Percentiles rank a stretch among this genome's conserved stretches.
These are phyloP conservation scores for Cutaneotrichosporon sp. DNA, from an alignment of 1,284 basidiomycete species.

Conservation along the genomic window DNA sequence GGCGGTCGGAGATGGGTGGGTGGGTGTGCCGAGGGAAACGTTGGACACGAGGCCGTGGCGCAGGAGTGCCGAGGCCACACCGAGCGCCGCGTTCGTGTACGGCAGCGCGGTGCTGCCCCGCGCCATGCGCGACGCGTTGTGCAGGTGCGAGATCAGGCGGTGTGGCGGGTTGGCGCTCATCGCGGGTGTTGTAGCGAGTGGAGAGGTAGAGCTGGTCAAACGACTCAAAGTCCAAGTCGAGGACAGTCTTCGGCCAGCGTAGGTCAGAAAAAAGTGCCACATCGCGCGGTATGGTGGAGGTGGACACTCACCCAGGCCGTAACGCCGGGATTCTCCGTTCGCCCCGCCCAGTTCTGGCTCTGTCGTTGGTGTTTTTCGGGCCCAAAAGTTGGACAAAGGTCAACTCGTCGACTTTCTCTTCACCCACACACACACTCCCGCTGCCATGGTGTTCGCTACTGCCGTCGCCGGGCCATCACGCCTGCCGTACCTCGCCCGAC, in stretches of 20 bases:
- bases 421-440: background rate
- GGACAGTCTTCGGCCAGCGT: too few relatives aligned
- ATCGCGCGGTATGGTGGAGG: background rate
- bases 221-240: background rate
- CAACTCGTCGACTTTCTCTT: background rate
- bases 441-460: conserved; percentile 11
- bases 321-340: background rate
- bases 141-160: conserved; percentile 43
- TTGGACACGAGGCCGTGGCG: conserved; percentile 45
- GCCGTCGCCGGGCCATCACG: conserved; percentile 28
- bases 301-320: background rate
- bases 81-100: conserved; percentile 38
- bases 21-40: conserved; percentile 41
- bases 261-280: conserved; percentile 21
- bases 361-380: background rate
- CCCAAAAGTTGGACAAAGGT: conserved; percentile 1
- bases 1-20: conserved; percentile 31
- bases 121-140: conserved; percentile 40
- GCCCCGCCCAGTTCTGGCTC: too few relatives aligned
- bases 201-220: background rate
- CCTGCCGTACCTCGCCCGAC: conserved; percentile 9
- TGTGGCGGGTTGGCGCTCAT: conserved; percentile 38
- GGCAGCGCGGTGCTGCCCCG: conserved; percentile 44
- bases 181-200: background rate
- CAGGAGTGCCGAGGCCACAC: conserved; percentile 43